These are phyloP conservation scores for Atractiella rhizophila DNA, from an alignment of 768 basidiomycete species.

Conservation along the genomic window DNA sequence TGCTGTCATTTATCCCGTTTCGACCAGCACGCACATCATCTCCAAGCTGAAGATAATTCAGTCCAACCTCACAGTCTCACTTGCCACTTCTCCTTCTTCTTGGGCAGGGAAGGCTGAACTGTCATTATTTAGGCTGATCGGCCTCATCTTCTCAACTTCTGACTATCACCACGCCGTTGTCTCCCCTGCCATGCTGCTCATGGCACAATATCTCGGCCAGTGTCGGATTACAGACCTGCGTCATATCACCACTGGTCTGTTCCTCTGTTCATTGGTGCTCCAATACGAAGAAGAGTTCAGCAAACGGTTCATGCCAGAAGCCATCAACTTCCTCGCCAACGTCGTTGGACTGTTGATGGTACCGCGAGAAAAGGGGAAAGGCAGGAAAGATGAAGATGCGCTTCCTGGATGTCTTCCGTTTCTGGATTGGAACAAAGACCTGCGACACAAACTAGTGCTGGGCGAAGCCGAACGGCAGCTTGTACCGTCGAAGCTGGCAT, in stretches of 20 bases:
- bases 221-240: constrained; percentile 44
- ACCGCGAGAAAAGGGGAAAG: no score
- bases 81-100: constrained; percentile 53
- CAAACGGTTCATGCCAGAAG: constrained; percentile 71
- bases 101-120: constrained; percentile 75
- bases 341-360: constrained; percentile 40
- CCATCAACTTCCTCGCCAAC: constrained; percentile 51
- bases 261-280: constrained; percentile 53
- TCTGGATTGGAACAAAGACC: no score
- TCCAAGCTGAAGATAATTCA: constrained; percentile 70
- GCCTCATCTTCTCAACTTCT: constrained; percentile 71
- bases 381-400: no score
- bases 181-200: constrained; percentile 59
- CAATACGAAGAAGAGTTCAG: constrained; percentile 52
- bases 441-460: no score
- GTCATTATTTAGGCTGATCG: constrained; percentile 49
- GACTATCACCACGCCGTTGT: constrained; percentile 77
- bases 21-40: constrained; percentile 51
- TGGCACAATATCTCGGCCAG: constrained; percentile 73
- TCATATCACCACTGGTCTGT: constrained; percentile 65
- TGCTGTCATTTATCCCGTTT: constrained; percentile 52
- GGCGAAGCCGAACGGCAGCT: no score
- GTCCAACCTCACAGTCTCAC: constrained; percentile 65
- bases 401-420: constrained; percentile 47
- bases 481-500: no score